Evolutionary conservation across 140 eudicot genomes (phyloP).

Genomic region (Anethum foeniculum): DNA sequence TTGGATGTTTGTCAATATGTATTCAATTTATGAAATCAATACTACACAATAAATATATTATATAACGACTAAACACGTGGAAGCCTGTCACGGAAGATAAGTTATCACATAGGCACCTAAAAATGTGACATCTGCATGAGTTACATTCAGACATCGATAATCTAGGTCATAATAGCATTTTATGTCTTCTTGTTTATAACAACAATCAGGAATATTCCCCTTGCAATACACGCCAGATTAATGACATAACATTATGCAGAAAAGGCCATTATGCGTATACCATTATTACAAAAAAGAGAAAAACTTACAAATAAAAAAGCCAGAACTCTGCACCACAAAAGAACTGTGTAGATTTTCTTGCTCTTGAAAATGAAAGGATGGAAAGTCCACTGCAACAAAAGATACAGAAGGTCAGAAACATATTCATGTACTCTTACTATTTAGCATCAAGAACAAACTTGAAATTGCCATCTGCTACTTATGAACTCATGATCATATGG

Average conservation of each 20-base stretch:
- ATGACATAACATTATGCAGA: not conserved
- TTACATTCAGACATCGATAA: not conserved
- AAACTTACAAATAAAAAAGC: slow-evolving; percentile 84
- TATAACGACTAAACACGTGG: not conserved
- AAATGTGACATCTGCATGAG: not conserved
- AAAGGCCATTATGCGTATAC: not conserved
- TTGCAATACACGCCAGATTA: not conserved
- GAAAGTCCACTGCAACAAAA: slow-evolving; percentile 83
- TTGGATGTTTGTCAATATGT: not conserved
- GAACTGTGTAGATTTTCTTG: slow-evolving; percentile 94
- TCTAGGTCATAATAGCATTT: not conserved
- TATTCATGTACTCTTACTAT: slow-evolving; percentile 3
- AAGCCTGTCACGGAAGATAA: not conserved
- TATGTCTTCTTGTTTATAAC: not conserved
- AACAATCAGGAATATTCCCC: not conserved
- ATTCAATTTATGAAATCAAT: not conserved
- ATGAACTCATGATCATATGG: not conserved
- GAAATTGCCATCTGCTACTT: not conserved
- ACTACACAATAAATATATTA: not conserved
- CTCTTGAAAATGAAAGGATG: slow-evolving; percentile 88
- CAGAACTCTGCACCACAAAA: slow-evolving; percentile 95
- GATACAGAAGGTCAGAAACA: slow-evolving; percentile 23
- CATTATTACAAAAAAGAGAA: slow-evolving; percentile 2
- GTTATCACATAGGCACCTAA: not conserved
- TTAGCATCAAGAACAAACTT: slow-evolving; percentile 17